Evolutionary conservation across 208 protist species (phyloP).

Genomic region (Crithidia mellificae): DNA sequence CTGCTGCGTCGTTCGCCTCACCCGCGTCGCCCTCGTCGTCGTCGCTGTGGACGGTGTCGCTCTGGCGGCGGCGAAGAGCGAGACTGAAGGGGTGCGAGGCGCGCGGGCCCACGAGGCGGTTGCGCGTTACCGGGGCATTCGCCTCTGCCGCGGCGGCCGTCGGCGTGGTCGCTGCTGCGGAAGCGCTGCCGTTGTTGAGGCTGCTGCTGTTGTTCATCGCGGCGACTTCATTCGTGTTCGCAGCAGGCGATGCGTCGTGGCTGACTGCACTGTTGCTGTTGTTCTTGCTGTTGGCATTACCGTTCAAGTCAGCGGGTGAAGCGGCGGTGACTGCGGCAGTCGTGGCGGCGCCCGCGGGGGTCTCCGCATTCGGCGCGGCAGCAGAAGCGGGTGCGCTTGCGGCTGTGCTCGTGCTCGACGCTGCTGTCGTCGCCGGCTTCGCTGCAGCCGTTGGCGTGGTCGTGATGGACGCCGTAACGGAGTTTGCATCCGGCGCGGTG

Average conservation of each 20-base stretch:
- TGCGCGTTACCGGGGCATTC: not conserved
- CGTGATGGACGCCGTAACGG: not conserved
- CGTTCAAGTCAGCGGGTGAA: too few relatives aligned
- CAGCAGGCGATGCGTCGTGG: too few relatives aligned
- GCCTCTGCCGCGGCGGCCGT: not conserved
- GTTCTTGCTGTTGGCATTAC: too few relatives aligned
- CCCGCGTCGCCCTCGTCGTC: constrained; percentile 4
- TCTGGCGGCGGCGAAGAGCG: constrained; percentile 4
- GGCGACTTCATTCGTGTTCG: too few relatives aligned
- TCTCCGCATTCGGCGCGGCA: not conserved
- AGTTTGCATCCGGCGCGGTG: not conserved
- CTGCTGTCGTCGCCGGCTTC: not conserved
- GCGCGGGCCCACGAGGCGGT: not conserved
- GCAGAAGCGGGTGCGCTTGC: not conserved
- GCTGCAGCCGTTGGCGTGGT: not conserved
- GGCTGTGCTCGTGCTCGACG: not conserved
- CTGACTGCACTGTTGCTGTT: too few relatives aligned
- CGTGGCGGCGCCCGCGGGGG: not conserved
- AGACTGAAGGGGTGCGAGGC: constrained; percentile 21
- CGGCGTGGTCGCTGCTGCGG: not conserved
- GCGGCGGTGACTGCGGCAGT: too few relatives aligned
- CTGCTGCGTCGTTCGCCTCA: not conserved
- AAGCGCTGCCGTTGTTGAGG: not conserved
- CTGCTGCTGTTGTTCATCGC: too few relatives aligned
- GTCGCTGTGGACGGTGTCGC: not conserved